Conservation (phyloP, 2,329 filamentous ascomycete genomes). For the Aspergillus puulaauensis region DNA sequence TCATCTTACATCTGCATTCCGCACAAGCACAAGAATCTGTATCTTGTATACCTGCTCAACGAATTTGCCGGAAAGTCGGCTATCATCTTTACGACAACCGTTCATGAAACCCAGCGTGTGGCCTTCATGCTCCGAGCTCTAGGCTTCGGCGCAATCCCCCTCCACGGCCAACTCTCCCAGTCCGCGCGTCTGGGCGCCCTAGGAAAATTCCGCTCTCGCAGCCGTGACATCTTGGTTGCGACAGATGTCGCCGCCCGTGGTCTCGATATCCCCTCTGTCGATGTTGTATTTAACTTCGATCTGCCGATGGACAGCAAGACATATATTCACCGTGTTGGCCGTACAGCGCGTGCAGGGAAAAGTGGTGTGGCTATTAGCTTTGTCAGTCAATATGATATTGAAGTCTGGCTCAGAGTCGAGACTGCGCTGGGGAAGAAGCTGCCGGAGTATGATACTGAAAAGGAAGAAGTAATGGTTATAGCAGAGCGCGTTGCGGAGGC, state of each 20-base stretch:
- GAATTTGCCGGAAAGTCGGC: conserved; percentile 81
- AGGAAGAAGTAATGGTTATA: conserved; percentile 84
- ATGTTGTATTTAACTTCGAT: conserved; percentile 83
- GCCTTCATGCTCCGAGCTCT: conserved; percentile 79
- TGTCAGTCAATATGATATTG: conserved; percentile 85
- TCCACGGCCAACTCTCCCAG: conserved; percentile 90
- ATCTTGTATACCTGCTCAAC: conserved; percentile 81
- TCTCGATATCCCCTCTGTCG: conserved; percentile 89
- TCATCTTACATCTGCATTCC: conserved; percentile 87
- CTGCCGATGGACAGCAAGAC: conserved; percentile 83
- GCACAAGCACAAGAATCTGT: conserved; percentile 83
- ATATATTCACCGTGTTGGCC: conserved; percentile 85
- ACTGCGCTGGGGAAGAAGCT: conserved; percentile 76
- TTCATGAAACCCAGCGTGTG: conserved; percentile 84
- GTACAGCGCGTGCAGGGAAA: conserved; percentile 84
- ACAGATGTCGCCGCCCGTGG: conserved; percentile 93
- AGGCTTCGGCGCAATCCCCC: conserved; percentile 85
- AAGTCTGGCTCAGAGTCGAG: conserved; percentile 79
- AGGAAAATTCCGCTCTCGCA: conserved; percentile 80
- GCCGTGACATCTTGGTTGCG: conserved; percentile 80
- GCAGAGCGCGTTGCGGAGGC: conserved; percentile 77
- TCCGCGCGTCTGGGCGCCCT: conserved; percentile 81
- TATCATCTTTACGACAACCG: conserved; percentile 90
- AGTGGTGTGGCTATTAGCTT: conserved; percentile 77
- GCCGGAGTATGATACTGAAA: conserved; percentile 65